Percentiles rank a stretch among this genome's conserved stretches.
Evolutionary conservation across 164 flowering plant genomes (phyloP).

Genomic region (Stephania cephalantha): DNA sequence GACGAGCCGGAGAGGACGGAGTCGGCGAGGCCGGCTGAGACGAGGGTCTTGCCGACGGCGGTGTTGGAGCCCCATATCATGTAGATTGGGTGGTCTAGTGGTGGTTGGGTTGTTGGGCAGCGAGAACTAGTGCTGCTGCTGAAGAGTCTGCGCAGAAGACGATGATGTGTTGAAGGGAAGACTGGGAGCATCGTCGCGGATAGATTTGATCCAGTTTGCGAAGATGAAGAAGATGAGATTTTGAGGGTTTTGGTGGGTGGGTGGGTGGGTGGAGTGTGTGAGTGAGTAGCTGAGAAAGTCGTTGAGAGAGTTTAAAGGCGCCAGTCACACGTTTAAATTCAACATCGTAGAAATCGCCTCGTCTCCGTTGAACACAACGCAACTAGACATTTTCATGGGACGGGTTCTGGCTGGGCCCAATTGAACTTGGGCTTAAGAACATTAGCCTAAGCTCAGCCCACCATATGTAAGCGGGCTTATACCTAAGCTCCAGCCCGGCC

Average conservation of each 20-base stretch:
- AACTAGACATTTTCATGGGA: no score
- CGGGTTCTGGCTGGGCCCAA: no score
- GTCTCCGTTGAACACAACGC: background rate
- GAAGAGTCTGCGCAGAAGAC: background rate
- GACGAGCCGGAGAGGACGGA: constrained; percentile 31
- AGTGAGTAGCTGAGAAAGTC: background rate
- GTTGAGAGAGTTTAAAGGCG: background rate
- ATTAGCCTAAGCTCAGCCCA: no score
- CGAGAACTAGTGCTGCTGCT: background rate
- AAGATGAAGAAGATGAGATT: background rate
- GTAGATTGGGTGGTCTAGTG: constrained; percentile 42
- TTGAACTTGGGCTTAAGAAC: no score
- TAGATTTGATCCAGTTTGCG: background rate
- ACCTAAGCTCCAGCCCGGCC: no score
- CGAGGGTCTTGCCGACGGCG: constrained; percentile 85
- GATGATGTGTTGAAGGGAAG: background rate
- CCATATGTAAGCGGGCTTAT: no score
- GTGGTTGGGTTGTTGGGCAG: no score
- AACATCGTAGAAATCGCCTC: background rate
- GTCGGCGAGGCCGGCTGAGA: constrained; percentile 80
- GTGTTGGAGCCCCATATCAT: constrained; percentile 87
- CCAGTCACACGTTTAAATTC: background rate
- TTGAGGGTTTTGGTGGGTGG: background rate
- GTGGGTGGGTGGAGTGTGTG: background rate
- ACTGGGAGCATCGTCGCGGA: background rate